Evolutionary conservation across 2,329 filamentous ascomycete species (phyloP).

Genomic region (Cercospora sojina): DNA sequence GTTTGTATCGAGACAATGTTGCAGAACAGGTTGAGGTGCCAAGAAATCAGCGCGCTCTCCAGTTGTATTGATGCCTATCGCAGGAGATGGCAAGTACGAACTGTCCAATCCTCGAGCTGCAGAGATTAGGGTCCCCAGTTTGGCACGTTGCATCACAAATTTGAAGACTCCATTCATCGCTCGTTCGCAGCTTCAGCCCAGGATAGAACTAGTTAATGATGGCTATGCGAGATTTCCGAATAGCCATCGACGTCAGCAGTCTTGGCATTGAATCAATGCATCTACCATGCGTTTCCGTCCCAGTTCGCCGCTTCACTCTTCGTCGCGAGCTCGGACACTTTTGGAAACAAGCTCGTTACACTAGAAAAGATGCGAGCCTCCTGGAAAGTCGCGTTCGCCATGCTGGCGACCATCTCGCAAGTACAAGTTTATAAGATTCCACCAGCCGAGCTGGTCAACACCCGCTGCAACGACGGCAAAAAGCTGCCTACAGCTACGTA

Average conservation of each 20-base stretch:
- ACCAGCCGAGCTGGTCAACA: neutral
- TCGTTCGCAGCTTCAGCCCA: neutral
- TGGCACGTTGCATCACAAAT: neutral
- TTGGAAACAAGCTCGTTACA: neutral
- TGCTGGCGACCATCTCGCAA: neutral
- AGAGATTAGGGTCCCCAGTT: neutral
- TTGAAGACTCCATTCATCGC: neutral
- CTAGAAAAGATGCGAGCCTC: neutral
- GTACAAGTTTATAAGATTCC: neutral
- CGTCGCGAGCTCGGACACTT: neutral
- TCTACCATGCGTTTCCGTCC: neutral
- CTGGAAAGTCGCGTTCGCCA: neutral
- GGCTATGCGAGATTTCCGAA: neutral
- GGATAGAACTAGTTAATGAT: no score
- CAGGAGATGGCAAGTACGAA: neutral
- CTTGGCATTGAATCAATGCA: neutral
- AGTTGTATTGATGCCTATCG: neutral
- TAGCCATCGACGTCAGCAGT: neutral
- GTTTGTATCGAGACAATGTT: neutral
- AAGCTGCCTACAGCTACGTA: slow-evolving; percentile 10
- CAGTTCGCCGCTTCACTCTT: neutral
- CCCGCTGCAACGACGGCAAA: neutral
- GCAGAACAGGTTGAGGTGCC: neutral
- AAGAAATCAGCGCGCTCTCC: neutral
- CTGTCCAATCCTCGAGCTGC: neutral